Evolutionary conservation across 1,284 basidiomycete genomes (phyloP), one percentile per base, ranked within the genome.

Genomic region (Ceratobasidium sp.): DNA sequence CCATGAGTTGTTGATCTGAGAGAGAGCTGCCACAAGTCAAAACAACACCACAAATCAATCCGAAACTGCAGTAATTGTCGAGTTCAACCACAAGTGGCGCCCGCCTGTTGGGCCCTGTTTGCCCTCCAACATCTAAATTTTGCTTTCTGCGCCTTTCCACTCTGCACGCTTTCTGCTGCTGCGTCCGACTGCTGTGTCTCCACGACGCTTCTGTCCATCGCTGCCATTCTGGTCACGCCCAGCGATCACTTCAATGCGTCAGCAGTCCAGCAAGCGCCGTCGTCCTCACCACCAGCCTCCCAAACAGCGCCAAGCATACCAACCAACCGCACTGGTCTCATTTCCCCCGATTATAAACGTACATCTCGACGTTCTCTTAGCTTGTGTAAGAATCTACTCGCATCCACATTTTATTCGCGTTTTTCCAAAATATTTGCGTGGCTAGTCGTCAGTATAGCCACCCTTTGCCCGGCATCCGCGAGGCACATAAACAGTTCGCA

Each of bases 91-190:
- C 41, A 47, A 32, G 63, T 67, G 63, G 63, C 63, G 18, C 35
- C 26, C 11, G 16, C 32, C 32, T 67, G 63, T 67, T 67, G 63
- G 63, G 32, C 50, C 43, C 35, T 67, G 63, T 67, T 67, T 67
- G 63, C 18, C 41, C 63, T 35, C 55, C n/a, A n/a, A n/a, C n/a
- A n/a, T n/a, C n/a, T n/a, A n/a, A n/a, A 38, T 38, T 58, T 47
- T 47, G 21, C n/a, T 38, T 55, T 55, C 23, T 32, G 13, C 30
- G 52, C 52, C 26, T 8, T 50, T 23, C 18, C 8, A 7, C 18
- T 16, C 47, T 7, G 8, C 26, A n/a, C 26, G 47, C 32, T 41
- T 26, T 28, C 16, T n/a, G 30, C 1, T 21, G 55, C n/a, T n/a
- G 26, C 14, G 28, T 32, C 2, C 16, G 28, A 2, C 23, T 26